phyloP scores from a whole-genome alignment of 148 eudicot genomes.

The Rhododendron vialii region DNA sequence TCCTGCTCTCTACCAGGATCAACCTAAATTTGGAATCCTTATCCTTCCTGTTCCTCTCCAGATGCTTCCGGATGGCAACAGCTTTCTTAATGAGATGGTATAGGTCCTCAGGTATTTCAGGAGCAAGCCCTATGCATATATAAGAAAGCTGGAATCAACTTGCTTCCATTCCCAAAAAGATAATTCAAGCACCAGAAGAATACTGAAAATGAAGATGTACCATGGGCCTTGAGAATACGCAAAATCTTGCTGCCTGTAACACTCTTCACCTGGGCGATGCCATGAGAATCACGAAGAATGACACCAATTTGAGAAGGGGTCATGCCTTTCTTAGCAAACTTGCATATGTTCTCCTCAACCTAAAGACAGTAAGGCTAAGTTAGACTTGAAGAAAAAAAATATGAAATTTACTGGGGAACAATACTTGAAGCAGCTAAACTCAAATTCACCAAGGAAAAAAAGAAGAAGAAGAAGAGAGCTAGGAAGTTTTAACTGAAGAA shows the following conservation, averaged over 20 bases:
- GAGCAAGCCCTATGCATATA: slow-evolving; percentile 25
- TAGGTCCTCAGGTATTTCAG: slow-evolving; percentile 41
- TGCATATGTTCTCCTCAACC: slow-evolving; percentile 36
- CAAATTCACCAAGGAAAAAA: not conserved
- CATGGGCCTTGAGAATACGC: slow-evolving; percentile 43
- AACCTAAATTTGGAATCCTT: slow-evolving; percentile 42
- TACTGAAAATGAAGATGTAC: not conserved
- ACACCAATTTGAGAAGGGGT: slow-evolving; percentile 34
- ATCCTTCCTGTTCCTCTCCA: slow-evolving; percentile 47
- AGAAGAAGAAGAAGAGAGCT: not conserved
- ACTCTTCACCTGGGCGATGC: slow-evolving; percentile 31
- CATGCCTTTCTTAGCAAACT: slow-evolving; percentile 31
- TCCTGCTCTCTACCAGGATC: slow-evolving; percentile 42
- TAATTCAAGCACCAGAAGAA: not conserved
- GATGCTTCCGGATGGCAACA: slow-evolving; percentile 36
- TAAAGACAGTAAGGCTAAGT: not conserved
- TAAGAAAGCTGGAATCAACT: not conserved
- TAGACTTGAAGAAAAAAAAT: not conserved
- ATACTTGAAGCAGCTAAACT: not conserved
- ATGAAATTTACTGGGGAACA: not conserved
- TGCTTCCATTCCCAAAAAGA: not conserved
- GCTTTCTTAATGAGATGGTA: slow-evolving; percentile 44
- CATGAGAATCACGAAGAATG: slow-evolving; percentile 36
- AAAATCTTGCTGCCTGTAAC: slow-evolving; percentile 31
- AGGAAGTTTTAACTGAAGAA: not conserved